phyloP scores from a whole-genome alignment of 2,329 filamentous ascomycete species.

The Talaromyces atroroseus region DNA sequence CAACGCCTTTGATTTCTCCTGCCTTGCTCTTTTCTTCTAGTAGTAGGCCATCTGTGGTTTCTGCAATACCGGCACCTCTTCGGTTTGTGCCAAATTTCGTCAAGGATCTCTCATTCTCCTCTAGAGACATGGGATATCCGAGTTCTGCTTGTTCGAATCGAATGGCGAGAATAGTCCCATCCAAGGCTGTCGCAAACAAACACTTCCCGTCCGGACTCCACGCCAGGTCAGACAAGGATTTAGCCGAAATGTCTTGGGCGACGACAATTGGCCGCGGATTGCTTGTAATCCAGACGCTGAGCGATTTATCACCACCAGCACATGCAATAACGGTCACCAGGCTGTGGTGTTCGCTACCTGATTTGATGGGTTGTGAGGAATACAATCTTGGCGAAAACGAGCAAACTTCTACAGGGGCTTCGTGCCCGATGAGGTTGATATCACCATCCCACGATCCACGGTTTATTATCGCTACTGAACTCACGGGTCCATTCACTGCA shows the following conservation, averaged over 20 bases:
- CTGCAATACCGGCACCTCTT: slow-evolving; percentile 82
- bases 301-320: slow-evolving; percentile 90
- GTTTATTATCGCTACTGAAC: slow-evolving; percentile 92
- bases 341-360: slow-evolving; percentile 36
- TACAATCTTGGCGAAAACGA: slow-evolving; percentile 94
- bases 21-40: slow-evolving; percentile 90
- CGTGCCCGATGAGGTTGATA: slow-evolving; percentile 95
- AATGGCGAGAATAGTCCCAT: slow-evolving; percentile 77
- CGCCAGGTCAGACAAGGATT: slow-evolving; percentile 88
- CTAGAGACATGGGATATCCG: slow-evolving; percentile 76
- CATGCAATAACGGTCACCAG: slow-evolving; percentile 92
- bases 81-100: slow-evolving; percentile 88
- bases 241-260: slow-evolving; percentile 78
- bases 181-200: slow-evolving; percentile 78
- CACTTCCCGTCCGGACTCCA: slow-evolving; percentile 91
- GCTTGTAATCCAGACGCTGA: slow-evolving; percentile 97
- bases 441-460: slow-evolving; percentile 90
- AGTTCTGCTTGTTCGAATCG: slow-evolving; percentile 83
- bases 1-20: slow-evolving; percentile 79
- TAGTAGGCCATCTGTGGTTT: slow-evolving; percentile 81
- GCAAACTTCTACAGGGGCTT: slow-evolving; percentile 94
- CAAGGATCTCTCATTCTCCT: slow-evolving; percentile 87
- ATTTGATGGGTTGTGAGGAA: slow-evolving; percentile 58
- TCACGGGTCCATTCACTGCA: slow-evolving; percentile 93
- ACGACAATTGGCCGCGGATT: slow-evolving; percentile 87